These are phyloP conservation scores for Tripidium arundinaceum DNA, from an alignment of 202 grass and related monocot genomes.

Conservation along the genomic window DNA sequence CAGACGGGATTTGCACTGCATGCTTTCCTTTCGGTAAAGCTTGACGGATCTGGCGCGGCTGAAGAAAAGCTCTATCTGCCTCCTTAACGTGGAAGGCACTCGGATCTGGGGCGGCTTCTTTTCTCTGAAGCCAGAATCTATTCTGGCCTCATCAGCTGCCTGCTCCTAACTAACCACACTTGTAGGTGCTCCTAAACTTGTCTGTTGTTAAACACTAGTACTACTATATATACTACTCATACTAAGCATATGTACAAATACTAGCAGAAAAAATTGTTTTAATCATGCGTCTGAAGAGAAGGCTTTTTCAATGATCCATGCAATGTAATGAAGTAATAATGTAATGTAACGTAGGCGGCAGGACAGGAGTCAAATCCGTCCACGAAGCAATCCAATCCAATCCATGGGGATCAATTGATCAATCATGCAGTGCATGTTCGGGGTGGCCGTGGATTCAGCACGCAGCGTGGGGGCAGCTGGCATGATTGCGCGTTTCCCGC, in stretches of 20 bases:
- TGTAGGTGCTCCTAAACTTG: not conserved
- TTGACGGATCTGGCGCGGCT: constrained; percentile 16
- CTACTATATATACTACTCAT: not conserved
- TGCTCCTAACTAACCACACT: constrained; percentile 14
- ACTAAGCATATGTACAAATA: not conserved
- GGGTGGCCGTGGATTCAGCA: constrained; percentile 5
- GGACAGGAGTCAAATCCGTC: constrained; percentile 22
- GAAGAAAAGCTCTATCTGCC: constrained; percentile 19
- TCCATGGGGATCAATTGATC: not conserved
- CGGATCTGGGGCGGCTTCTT: not conserved
- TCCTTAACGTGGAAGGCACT: constrained; percentile 45
- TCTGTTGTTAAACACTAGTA: not conserved
- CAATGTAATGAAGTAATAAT: not conserved
- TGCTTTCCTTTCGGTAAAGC: constrained; percentile 32
- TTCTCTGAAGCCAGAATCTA: not conserved
- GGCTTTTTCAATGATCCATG: not conserved
- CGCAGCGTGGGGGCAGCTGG: not conserved
- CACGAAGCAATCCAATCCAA: not conserved
- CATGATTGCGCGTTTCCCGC: not conserved
- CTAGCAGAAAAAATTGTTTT: not conserved
- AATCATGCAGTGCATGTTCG: constrained; percentile 13
- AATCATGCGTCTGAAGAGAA: not conserved
- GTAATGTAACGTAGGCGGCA: not conserved
- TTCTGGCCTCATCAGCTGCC: not conserved
- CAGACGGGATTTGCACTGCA: not conserved